These are phyloP conservation scores for Colletotrichum incanum DNA, from an alignment of 2,329 filamentous ascomycete genomes.

Conservation along the genomic window DNA sequence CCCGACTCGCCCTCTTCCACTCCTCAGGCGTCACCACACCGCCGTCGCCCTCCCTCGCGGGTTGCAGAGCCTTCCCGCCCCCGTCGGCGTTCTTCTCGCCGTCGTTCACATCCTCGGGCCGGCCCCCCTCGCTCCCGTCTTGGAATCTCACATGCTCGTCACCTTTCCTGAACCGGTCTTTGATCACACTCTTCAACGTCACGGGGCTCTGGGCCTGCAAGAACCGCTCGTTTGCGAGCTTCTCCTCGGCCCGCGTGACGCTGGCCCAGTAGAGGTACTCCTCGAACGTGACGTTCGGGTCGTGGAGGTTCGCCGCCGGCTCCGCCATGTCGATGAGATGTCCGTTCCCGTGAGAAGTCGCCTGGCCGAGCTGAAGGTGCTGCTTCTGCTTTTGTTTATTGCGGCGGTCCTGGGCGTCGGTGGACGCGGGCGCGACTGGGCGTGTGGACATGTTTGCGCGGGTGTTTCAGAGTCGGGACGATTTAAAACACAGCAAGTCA, in stretches of 20 bases:
- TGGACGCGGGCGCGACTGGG: constrained; percentile 17
- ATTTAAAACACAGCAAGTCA: constrained; percentile 13
- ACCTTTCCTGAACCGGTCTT: constrained; percentile 42
- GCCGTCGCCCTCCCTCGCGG: neutral
- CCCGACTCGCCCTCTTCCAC: constrained; percentile 63
- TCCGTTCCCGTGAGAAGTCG: neutral
- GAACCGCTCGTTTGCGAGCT: constrained; percentile 37
- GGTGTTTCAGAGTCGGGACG: constrained; percentile 37
- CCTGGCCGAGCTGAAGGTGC: neutral
- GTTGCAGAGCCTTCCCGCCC: constrained; percentile 17
- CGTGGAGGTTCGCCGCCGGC: constrained; percentile 39
- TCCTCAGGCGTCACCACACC: constrained; percentile 53
- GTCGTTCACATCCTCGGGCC: neutral
- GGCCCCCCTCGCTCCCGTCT: constrained; percentile 2
- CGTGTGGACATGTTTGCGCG: constrained; percentile 16
- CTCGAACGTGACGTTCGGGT: constrained; percentile 47
- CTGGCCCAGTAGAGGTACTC: constrained; percentile 49
- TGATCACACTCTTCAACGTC: constrained; percentile 40
- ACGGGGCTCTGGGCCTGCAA: constrained; percentile 35
- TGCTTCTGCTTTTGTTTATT: constrained; percentile 3
- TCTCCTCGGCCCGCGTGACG: constrained; percentile 46
- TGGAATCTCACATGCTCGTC: constrained; percentile 37
- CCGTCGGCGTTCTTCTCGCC: constrained; percentile 1
- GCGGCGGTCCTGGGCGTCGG: constrained; percentile 7
- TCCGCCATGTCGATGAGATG: constrained; percentile 12